Evolutionary conservation across 2,329 filamentous ascomycete genomes (phyloP), one percentile per base, ranked within the genome.

Genomic region (Biscogniauxia sp.): DNA sequence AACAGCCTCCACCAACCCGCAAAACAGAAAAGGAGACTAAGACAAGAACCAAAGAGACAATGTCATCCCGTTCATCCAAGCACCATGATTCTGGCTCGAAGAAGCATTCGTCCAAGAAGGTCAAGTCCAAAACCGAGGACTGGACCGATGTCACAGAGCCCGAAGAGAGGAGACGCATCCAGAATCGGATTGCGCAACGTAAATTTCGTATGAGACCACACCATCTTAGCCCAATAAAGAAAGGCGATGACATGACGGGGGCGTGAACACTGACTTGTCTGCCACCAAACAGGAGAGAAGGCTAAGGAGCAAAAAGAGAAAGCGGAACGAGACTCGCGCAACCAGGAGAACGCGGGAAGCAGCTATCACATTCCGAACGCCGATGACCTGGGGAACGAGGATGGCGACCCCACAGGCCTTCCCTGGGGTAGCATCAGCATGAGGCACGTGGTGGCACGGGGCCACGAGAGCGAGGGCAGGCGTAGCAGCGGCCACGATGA

Each of bases 121-220:
- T 66, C n/a, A 72, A 69, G 50, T 13, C 65, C n/a, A 67, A 81
- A 64, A 77, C 77, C 2, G 82, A 89, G 64, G 85, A 91, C 75
- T 93, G 90, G 90, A 80, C 84, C 26, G 83, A 88, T 0, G 82
- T 92, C 51, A 84, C 83, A 6, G 88, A 92, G 67, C 88, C 88
- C 0, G 86, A 87, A 62, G 88, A 91, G 76, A 82, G 90, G 70
- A 81, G 90, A 64, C 87, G 88, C 62, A 89, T 92, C 55, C 90
- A 93, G 73, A 93, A 93, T 72, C 84, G 88, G 57, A 84, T 92
- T 62, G 89, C 89, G 1, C 90, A 92, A 70, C 82, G 89, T 66
- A 91, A 91, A 69, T 92, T 91, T 67, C 83, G 90, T 92, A 82
- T 70, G 88, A 78, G 20, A 68, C 15, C 5, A 50, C 19, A 32